phyloP scores from a whole-genome alignment of 2,329 filamentous ascomycete species.

The Neofusicoccum sp. region DNA sequence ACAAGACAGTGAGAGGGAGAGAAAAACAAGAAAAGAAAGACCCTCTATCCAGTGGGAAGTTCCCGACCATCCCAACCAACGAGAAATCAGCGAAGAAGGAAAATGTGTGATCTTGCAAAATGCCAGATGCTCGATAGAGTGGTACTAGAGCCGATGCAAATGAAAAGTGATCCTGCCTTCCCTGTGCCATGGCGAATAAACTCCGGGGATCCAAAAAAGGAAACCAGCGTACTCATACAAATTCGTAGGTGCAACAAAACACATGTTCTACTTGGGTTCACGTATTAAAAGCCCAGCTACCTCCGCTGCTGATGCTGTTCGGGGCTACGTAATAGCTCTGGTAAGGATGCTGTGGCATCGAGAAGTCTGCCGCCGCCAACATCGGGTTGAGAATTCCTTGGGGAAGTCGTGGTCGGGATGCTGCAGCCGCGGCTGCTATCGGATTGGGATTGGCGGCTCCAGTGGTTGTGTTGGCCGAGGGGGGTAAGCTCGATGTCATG shows the following conservation, averaged over 20 bases:
- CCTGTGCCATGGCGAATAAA: too few relatives aligned
- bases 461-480: background rate
- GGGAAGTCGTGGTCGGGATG: slow-evolving; percentile 35
- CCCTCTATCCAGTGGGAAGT: too few relatives aligned
- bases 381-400: slow-evolving; percentile 67
- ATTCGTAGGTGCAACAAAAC: too few relatives aligned
- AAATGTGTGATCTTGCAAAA: too few relatives aligned
- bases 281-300: slow-evolving; percentile 11
- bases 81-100: too few relatives aligned
- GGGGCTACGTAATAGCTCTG: slow-evolving; percentile 77
- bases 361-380: slow-evolving; percentile 71
- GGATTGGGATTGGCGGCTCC: background rate
- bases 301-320: slow-evolving; percentile 41
- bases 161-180: too few relatives aligned
- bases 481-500: background rate
- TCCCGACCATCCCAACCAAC: too few relatives aligned
- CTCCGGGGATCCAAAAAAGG: background rate
- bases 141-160: too few relatives aligned
- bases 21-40: too few relatives aligned
- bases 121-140: background rate
- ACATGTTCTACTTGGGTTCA: background rate
- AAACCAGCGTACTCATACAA: too few relatives aligned
- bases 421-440: slow-evolving; percentile 26
- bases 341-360: slow-evolving; percentile 75
- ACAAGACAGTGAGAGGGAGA: too few relatives aligned